phyloP scores from a whole-genome alignment of 345 rosid species.

The Garcia nutans region DNA sequence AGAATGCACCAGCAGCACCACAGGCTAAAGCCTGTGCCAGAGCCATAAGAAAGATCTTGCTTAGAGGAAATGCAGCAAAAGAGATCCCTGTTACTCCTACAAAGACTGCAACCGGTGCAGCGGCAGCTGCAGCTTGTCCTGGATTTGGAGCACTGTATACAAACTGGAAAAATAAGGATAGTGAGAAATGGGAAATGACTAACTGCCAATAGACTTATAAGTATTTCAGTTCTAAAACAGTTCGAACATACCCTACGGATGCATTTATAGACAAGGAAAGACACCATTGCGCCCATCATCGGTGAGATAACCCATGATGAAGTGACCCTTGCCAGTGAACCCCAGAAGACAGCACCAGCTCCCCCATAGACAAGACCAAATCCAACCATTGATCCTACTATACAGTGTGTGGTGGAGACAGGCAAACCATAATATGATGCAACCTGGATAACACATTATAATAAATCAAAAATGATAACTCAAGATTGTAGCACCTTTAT shows the following conservation, averaged over 20 bases:
- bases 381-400: constrained; percentile 97
- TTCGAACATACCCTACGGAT: constrained; percentile 77
- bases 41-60: constrained; percentile 58
- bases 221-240: neutral
- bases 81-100: constrained; percentile 79
- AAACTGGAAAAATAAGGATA: constrained; percentile 48
- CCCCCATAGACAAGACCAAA: constrained; percentile 95
- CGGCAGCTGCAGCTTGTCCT: constrained; percentile 86
- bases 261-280: constrained; percentile 92
- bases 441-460: constrained; percentile 44
- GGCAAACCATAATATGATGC: constrained; percentile 96
- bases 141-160: constrained; percentile 97
- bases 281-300: constrained; percentile 70
- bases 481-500: neutral
- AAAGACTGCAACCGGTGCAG: constrained; percentile 81
- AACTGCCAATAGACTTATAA: neutral
- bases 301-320: constrained; percentile 98
- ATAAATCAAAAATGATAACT: neutral
- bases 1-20: constrained; percentile 80
- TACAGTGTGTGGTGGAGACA: constrained; percentile 96
- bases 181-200: neutral
- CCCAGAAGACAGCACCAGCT: constrained; percentile 93
- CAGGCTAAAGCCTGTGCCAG: constrained; percentile 67
- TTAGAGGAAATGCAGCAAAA: constrained; percentile 83
- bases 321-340: constrained; percentile 79